These are phyloP conservation scores for Aspergillus panamensis DNA, from an alignment of 495 filamentous ascomycete species.

Conservation along the genomic window DNA sequence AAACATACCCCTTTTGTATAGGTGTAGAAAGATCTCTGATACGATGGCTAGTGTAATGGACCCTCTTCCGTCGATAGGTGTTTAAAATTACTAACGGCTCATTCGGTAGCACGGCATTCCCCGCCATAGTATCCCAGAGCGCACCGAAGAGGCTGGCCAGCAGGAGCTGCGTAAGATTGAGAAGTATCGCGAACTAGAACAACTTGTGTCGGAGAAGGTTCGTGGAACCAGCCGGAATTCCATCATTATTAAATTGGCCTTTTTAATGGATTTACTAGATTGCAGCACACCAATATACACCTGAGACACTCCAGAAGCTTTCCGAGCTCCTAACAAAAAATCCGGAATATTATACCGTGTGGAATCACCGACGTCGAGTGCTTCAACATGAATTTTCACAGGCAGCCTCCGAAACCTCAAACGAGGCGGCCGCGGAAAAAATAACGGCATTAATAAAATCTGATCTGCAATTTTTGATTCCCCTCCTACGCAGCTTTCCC, in stretches of 20 bases:
- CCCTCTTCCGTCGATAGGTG: not conserved
- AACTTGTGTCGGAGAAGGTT: constrained; percentile 60
- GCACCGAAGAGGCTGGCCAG: constrained; percentile 58
- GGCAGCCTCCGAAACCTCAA: constrained; percentile 17
- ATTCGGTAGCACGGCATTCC: constrained; percentile 69
- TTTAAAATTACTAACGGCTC: constrained; percentile 14
- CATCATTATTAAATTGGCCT: not conserved
- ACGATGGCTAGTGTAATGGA: constrained; percentile 51
- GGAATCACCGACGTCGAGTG: constrained; percentile 84
- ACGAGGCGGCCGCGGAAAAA: constrained; percentile 20
- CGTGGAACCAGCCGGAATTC: not conserved
- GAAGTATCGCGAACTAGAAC: constrained; percentile 70
- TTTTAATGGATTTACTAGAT: constrained; percentile 37
- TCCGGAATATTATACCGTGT: constrained; percentile 97
- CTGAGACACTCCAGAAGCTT: constrained; percentile 67
- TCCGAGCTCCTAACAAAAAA: constrained; percentile 79
- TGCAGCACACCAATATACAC: constrained; percentile 54
- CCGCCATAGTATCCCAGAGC: constrained; percentile 56
- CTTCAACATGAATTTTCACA: constrained; percentile 47
- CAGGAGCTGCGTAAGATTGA: constrained; percentile 74
- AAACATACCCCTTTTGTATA: not conserved
- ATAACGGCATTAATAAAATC: constrained; percentile 54
- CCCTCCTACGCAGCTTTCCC: constrained; percentile 76
- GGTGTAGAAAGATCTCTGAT: not conserved
- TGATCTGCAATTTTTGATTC: constrained; percentile 78